Conservation (phyloP, 306 rosid genomes). For the Neltuma alba region DNA sequence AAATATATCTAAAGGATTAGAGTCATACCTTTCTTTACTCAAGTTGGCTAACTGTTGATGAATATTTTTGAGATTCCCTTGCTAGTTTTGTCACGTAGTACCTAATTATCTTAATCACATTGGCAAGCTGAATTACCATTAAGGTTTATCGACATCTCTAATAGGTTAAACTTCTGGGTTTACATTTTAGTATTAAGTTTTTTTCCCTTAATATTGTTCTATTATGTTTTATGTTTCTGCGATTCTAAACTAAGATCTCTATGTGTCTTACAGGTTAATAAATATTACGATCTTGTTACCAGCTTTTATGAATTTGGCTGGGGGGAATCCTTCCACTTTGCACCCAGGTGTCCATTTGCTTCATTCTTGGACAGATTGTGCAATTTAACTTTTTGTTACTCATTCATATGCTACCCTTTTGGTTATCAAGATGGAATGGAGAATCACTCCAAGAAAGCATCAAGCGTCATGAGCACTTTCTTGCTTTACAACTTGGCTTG, state of each 20-base stretch:
- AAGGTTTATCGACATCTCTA: background rate
- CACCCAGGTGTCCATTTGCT: slow-evolving; percentile 52
- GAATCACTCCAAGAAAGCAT: slow-evolving; percentile 83
- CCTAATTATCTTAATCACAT: background rate
- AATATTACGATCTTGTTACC: slow-evolving; percentile 79
- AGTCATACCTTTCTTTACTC: background rate
- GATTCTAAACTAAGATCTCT: slow-evolving; percentile 17
- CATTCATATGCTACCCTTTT: slow-evolving; percentile 5
- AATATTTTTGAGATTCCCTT: background rate
- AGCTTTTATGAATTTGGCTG: slow-evolving; percentile 89
- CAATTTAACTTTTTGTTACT: background rate
- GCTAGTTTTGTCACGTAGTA: background rate
- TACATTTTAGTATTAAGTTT: background rate
- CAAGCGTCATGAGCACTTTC: slow-evolving; percentile 83
- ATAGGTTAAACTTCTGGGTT: background rate
- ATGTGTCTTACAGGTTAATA: slow-evolving; percentile 63
- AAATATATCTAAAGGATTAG: background rate
- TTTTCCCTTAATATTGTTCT: too few relatives aligned
- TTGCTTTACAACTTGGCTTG: slow-evolving; percentile 71
- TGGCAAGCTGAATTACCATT: background rate
- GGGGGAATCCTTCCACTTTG: slow-evolving; percentile 92
- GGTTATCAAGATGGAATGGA: slow-evolving; percentile 60
- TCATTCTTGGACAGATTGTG: slow-evolving; percentile 17
- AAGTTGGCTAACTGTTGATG: background rate
- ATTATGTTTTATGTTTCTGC: background rate